phyloP scores from a whole-genome alignment of 1,284 basidiomycete species.

The Microbotryum intermedium region DNA sequence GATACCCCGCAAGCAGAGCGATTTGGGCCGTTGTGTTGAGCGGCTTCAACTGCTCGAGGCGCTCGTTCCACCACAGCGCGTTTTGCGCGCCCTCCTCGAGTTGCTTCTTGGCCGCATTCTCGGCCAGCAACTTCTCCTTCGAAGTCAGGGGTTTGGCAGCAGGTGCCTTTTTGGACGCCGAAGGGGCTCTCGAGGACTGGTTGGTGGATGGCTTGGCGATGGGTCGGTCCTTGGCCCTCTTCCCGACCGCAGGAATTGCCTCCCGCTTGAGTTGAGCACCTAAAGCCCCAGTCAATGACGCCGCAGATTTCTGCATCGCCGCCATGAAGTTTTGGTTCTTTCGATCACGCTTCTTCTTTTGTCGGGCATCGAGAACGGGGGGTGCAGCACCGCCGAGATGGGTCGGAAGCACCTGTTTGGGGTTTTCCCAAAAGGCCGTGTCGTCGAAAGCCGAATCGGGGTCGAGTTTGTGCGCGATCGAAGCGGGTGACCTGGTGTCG shows the following conservation, averaged over 20 bases:
- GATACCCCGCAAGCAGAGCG: slow-evolving; percentile 40
- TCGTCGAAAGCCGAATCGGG: slow-evolving; percentile 47
- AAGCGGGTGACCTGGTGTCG: slow-evolving; percentile 27
- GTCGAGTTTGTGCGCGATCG: slow-evolving; percentile 39
- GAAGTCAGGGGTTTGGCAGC: slow-evolving; percentile 26
- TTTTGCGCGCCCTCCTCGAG: slow-evolving; percentile 41
- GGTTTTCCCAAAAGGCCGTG: slow-evolving; percentile 53
- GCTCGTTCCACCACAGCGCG: slow-evolving; percentile 48
- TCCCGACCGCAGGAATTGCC: slow-evolving; percentile 44
- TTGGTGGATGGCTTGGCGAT: slow-evolving; percentile 13
- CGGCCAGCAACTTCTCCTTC: slow-evolving; percentile 42
- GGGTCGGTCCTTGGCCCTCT: slow-evolving; percentile 10
- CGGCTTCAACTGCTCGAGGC: slow-evolving; percentile 41
- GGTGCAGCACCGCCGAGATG: slow-evolving; percentile 48
- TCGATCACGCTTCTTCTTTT: slow-evolving; percentile 42
- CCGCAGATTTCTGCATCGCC: slow-evolving; percentile 51
- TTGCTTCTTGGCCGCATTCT: slow-evolving; percentile 47
- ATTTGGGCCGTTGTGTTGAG: slow-evolving; percentile 34
- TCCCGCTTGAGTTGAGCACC: slow-evolving; percentile 50
- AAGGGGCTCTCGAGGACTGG: slow-evolving; percentile 35
- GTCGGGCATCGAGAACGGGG: slow-evolving; percentile 30
- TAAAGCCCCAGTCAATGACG: slow-evolving; percentile 54
- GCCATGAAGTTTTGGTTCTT: slow-evolving; percentile 52
- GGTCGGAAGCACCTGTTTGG: slow-evolving; percentile 49
- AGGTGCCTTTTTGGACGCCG: slow-evolving; percentile 8